phyloP scores from a whole-genome alignment of 805 yeast genomes.

The Ogataea dorogensis region DNA sequence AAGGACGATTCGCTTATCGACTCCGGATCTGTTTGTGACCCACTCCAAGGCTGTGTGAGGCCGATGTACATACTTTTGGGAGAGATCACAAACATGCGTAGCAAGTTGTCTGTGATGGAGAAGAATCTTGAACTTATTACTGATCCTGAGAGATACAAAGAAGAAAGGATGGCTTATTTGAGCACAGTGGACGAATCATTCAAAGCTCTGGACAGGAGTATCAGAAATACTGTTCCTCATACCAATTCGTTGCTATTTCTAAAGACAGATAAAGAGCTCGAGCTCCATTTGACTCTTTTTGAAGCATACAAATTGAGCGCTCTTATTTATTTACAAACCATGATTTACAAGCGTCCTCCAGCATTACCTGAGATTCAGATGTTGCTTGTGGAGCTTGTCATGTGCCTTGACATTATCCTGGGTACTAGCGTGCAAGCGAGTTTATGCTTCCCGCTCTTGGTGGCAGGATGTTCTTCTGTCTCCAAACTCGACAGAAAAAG shows the following conservation, averaged over 20 bases:
- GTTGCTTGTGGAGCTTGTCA: slow-evolving; percentile 15
- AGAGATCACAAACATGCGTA: slow-evolving; percentile 33
- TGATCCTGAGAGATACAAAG: neutral
- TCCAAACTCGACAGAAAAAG: slow-evolving; percentile 22
- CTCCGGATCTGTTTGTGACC: slow-evolving; percentile 29
- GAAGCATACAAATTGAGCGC: slow-evolving; percentile 30
- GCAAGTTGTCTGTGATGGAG: slow-evolving; percentile 10
- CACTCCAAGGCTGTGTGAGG: slow-evolving; percentile 41
- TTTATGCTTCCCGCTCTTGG: slow-evolving; percentile 36
- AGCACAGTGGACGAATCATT: slow-evolving; percentile 10
- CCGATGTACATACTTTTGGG: slow-evolving; percentile 37
- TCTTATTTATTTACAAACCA: slow-evolving; percentile 21
- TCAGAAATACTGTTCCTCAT: slow-evolving; percentile 20
- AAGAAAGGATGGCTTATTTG: slow-evolving; percentile 8
- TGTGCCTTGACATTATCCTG: slow-evolving; percentile 16
- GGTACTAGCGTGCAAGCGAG: slow-evolving; percentile 22
- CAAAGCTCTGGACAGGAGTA: slow-evolving; percentile 11
- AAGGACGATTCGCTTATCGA: slow-evolving; percentile 12
- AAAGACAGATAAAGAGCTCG: slow-evolving; percentile 27
- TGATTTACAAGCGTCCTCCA: slow-evolving; percentile 21
- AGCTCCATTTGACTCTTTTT: slow-evolving; percentile 35
- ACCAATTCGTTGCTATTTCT: slow-evolving; percentile 15
- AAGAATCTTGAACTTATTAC: neutral
- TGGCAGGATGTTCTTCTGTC: slow-evolving; percentile 31
- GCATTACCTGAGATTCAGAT: slow-evolving; percentile 22